Evolutionary conservation across 176 grass and related monocot genomes (phyloP).

Genomic region (Elaeis guineensis): DNA sequence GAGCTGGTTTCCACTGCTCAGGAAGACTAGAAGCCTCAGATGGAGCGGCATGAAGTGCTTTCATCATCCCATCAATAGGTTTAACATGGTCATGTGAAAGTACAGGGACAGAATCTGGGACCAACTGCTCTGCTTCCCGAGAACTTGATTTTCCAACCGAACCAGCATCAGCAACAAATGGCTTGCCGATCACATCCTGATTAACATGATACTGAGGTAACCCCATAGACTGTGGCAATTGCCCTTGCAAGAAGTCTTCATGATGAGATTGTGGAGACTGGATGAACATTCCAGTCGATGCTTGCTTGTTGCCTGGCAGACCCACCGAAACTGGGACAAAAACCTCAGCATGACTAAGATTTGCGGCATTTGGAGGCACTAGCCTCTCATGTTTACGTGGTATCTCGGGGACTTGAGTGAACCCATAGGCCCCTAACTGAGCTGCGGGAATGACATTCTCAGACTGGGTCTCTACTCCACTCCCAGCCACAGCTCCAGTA

Average conservation of each 20-base stretch:
- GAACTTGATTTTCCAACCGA: conserved; percentile 35
- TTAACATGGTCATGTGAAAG: conserved; percentile 30
- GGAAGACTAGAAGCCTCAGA: conserved; percentile 22
- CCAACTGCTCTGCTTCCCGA: conserved; percentile 29
- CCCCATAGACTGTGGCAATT: conserved; percentile 26
- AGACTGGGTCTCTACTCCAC: background rate
- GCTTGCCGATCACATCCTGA: conserved; percentile 22
- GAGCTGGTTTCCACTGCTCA: conserved; percentile 31
- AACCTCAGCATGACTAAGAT: conserved; percentile 3
- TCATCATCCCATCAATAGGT: conserved; percentile 58
- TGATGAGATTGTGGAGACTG: background rate
- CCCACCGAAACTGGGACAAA: conserved; percentile 6
- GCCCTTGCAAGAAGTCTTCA: background rate
- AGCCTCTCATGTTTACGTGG: conserved; percentile 32
- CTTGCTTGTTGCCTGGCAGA: background rate
- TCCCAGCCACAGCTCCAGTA: background rate
- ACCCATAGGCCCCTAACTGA: conserved; percentile 46
- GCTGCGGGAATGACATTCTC: conserved; percentile 5
- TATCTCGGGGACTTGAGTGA: conserved; percentile 22
- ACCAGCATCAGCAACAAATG: conserved; percentile 40
- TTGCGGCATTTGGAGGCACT: conserved; percentile 1
- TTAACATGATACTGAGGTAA: conserved; percentile 30
- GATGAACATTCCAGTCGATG: background rate
- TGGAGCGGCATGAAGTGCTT: conserved; percentile 32
- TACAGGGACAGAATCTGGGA: conserved; percentile 24